Percentiles rank a stretch among this genome's conserved stretches.
Evolutionary conservation across 2,329 filamentous ascomycete species (phyloP).

Genomic region (Fulvia fulva): DNA sequence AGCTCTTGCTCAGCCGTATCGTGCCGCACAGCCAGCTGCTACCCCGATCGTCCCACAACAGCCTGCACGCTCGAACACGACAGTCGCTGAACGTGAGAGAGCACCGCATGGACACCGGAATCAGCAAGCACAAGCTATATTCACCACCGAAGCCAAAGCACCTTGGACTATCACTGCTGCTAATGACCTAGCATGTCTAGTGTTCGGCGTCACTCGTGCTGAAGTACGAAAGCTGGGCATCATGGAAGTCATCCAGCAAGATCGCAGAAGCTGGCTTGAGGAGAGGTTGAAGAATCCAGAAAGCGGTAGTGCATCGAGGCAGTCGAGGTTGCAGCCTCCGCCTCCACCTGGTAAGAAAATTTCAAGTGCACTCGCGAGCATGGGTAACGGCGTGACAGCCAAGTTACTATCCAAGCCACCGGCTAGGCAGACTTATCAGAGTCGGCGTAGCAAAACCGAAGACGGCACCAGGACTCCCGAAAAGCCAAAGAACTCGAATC

Average conservation of each 20-base stretch:
- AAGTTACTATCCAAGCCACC: constrained; percentile 79
- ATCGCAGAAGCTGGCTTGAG: constrained; percentile 84
- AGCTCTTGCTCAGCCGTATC: constrained; percentile 76
- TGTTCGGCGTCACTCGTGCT: constrained; percentile 98
- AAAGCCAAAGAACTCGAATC: constrained; percentile 30
- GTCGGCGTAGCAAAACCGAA: constrained; percentile 61
- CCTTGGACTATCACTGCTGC: constrained; percentile 96
- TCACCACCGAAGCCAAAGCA: constrained; percentile 84
- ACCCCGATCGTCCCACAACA: constrained; percentile 32
- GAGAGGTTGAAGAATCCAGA: constrained; percentile 70
- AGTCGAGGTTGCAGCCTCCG: constrained; percentile 19
- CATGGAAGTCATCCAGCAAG: constrained; percentile 86
- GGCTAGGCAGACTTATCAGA: constrained; percentile 51
- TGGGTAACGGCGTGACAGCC: constrained; percentile 83
- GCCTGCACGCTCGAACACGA: constrained; percentile 33
- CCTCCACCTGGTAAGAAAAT: constrained; percentile 32
- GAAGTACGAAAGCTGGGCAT: constrained; percentile 95
- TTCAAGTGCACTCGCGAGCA: constrained; percentile 48
- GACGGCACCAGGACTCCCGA: constrained; percentile 53
- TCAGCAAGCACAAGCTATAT: constrained; percentile 94
- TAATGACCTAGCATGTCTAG: constrained; percentile 90
- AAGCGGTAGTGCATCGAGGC: constrained; percentile 28
- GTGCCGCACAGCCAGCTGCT: constrained; percentile 51
- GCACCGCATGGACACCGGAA: constrained; percentile 78
- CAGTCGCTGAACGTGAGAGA: constrained; percentile 36